Base-by-base conservation (phyloP, 768 basidiomycete genomes). In the Kwoniella mangroviensis region DNA sequence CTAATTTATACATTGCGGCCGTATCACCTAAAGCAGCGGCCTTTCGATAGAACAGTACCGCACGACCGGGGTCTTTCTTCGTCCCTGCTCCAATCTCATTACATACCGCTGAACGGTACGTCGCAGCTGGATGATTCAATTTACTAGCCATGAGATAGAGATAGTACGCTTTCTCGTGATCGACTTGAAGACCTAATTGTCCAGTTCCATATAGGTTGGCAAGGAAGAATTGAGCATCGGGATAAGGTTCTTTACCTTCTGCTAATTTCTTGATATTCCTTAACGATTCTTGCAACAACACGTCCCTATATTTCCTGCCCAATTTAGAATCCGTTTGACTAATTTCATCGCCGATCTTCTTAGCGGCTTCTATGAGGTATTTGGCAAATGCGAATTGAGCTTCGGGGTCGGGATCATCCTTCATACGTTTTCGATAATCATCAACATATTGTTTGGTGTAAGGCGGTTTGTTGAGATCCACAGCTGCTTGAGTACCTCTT, bases 1-100 rank as follows among this genome's bases (percentile, higher is more conserved):
- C 94, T n/a, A 99, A 89, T 83, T 98, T 98, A 86, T 97, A 98
- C 97, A 98, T 99, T 3, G 94, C 97, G 28, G 96, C 90, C 0
- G 96, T 98, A 82, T 98, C 97, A 21, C 95, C 95, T 43, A 98
- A 85, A 1, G 94, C 94, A 10, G 94, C 94, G 4, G 97, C 93
- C 83, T 98, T 98, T 70, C 95, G 90, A 84, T 98, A 98, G 81
- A 99, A 98, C 4, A 94, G 90, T 28, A 94, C 90, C 9, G 97
- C 97, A 55, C 97, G 88, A 22, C 89, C 86, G 0, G 90, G 90
- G 78, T 98, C 96, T 75, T 90, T 88, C 75, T 91, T 88, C 1
- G 97, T 99, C 40, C 97, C 97, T 3, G 94, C 95, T 26, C 97
- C 97, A 75, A 98, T 92, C 83, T 98, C 97, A 83, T 98, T 98